phyloP scores from a whole-genome alignment of 2,329 filamentous ascomycete species.

The Pyrenophora teres region DNA sequence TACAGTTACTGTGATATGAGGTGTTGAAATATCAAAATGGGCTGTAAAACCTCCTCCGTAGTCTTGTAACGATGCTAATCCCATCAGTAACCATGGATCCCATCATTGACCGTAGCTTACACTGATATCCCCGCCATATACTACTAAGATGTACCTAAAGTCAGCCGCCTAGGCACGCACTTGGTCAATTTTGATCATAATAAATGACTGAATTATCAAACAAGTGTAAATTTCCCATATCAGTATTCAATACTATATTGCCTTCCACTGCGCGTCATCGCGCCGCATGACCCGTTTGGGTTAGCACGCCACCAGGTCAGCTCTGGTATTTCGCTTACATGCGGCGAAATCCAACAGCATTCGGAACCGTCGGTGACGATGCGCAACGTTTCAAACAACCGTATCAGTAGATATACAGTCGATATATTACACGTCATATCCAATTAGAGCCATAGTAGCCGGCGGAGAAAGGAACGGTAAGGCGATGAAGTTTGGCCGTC shows the following conservation, averaged over 20 bases:
- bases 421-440: slow-evolving; percentile 16
- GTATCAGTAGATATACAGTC: slow-evolving; percentile 26
- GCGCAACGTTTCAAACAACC: background rate
- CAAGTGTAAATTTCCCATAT: too few species aligned
- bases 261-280: slow-evolving; percentile 1
- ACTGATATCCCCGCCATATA: too few species aligned
- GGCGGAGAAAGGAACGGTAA: slow-evolving; percentile 27
- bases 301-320: slow-evolving; percentile 2
- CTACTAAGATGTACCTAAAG: too few species aligned
- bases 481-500: slow-evolving; percentile 19
- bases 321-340: slow-evolving; percentile 13
- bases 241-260: background rate
- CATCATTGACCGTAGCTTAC: too few species aligned
- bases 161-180: too few species aligned
- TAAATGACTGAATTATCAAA: too few species aligned
- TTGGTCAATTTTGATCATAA: too few species aligned
- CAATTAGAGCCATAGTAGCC: slow-evolving; percentile 33
- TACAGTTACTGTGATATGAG: slow-evolving; percentile 57
- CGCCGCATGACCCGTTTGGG: slow-evolving; percentile 5
- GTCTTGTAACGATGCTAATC: too few species aligned
- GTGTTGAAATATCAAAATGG: too few species aligned
- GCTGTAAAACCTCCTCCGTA: too few species aligned
- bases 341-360: slow-evolving; percentile 7
- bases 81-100: too few species aligned
- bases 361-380: slow-evolving; percentile 18